phyloP scores from a whole-genome alignment of 352 stramenopile genomes.

The Blastocystis sp. region DNA sequence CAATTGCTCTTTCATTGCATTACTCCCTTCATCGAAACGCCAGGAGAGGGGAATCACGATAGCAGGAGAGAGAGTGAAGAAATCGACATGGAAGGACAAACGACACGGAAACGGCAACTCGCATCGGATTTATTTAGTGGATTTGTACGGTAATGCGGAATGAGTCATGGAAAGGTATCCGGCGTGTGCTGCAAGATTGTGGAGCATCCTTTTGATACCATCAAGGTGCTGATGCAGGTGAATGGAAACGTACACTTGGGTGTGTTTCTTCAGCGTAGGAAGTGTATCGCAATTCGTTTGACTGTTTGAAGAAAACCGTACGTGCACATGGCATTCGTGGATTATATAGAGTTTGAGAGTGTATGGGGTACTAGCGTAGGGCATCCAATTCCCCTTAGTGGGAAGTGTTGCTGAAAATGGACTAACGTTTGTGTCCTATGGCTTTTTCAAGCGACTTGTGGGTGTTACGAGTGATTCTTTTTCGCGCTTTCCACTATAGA shows the following conservation, averaged over 20 bases:
- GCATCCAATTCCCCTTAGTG: constrained; percentile 45
- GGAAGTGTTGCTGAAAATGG: constrained; percentile 63
- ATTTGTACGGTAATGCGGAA: neutral
- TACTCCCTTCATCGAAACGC: no score
- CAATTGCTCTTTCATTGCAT: no score
- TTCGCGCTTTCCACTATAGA: neutral
- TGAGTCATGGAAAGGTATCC: constrained; percentile 40
- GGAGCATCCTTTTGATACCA: constrained; percentile 69
- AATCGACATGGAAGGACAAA: no score
- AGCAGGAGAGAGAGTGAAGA: no score
- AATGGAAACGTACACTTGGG: neutral
- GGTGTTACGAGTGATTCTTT: neutral
- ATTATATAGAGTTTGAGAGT: constrained; percentile 8
- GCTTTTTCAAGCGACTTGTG: constrained; percentile 35
- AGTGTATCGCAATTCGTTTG: constrained; percentile 46
- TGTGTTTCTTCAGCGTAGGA: constrained; percentile 1
- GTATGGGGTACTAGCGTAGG: neutral
- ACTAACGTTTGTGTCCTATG: constrained; percentile 56
- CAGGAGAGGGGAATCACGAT: no score
- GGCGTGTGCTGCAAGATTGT: constrained; percentile 19
- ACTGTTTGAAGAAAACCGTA: constrained; percentile 58
- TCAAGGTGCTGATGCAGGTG: constrained; percentile 68
- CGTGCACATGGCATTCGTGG: constrained; percentile 13
- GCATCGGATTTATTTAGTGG: constrained; percentile 13
- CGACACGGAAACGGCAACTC: neutral